Evolutionary conservation across 164 flowering plant species (phyloP).

Genomic region (Amborella trichopoda): DNA sequence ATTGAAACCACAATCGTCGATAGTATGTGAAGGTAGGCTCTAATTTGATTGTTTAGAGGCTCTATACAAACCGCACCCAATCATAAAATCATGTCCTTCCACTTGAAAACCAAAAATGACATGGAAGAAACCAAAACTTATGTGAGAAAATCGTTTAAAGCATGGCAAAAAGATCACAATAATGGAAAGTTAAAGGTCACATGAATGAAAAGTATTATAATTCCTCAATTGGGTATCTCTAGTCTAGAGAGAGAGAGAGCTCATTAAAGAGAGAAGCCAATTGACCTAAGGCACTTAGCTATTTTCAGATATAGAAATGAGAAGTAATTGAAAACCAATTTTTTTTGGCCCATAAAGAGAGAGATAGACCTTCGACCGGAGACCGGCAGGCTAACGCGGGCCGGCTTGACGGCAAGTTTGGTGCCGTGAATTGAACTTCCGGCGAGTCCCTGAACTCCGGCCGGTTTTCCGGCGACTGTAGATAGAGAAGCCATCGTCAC

Average conservation of each 20-base stretch:
- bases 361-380: too few relatives aligned
- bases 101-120: too few relatives aligned
- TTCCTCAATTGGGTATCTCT: background rate
- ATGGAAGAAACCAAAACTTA: too few relatives aligned
- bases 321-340: background rate
- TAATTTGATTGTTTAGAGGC: too few relatives aligned
- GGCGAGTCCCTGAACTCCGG: slow-evolving; percentile 49
- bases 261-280: background rate
- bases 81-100: too few relatives aligned
- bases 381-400: slow-evolving; percentile 27
- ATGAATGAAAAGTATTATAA: background rate
- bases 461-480: slow-evolving; percentile 51
- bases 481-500: slow-evolving; percentile 44
- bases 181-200: too few relatives aligned
- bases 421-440: slow-evolving; percentile 63
- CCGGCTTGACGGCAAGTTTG: slow-evolving; percentile 45
- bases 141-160: too few relatives aligned
- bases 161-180: too few relatives aligned
- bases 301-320: background rate
- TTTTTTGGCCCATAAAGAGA: slow-evolving; percentile 24
- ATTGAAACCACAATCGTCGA: too few relatives aligned
- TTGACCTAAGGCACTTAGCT: too few relatives aligned
- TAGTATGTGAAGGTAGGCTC: too few relatives aligned
- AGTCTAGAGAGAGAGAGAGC: background rate
- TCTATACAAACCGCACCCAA: too few relatives aligned